Base-by-base conservation (phyloP, 495 filamentous ascomycete species). In the Podospora fimiseda region DNA sequence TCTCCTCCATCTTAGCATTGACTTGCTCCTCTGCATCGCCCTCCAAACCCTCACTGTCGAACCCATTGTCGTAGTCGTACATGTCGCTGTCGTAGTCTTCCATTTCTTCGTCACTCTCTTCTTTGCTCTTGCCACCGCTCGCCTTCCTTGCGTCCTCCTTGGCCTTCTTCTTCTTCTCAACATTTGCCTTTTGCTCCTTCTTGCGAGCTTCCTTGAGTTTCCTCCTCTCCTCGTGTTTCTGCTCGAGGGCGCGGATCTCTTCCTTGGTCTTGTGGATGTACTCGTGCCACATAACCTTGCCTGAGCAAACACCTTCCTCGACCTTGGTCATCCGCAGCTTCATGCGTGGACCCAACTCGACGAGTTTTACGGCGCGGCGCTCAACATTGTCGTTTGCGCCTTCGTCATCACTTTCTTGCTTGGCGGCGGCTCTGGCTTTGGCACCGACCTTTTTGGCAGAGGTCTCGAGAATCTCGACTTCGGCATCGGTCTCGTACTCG, bases 271-370 rank as follows among this genome's bases (percentile, higher is more conserved):
- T 99, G 60, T 79, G 78, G 50, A 96, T 79, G 60, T 85, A 93
- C 61, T 96, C 90, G 70, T 99, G 94, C 93, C 94, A 97, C 86
- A 99, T 87, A 30, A 96, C 79, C 70, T 89, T 91, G 37, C 93
- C 93, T 27, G 81, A 79, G 62, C 90, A 96, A 11, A 97, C 67
- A 14, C 90, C 94, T 56, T 97, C 94, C 65, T 99, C 93, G 9
- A 99, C 91, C 71, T 99, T 97, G 48, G 86, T 85, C 80, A 99
- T 78, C 39, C 92, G 81, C 27, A 99, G 70, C 59, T 80, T 85
- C 85, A 99, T 81, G 48, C 93, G 84, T 2, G 93, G 93, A 0
- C 93, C 93, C 8, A 97, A 73, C 67, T 99, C 93, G 2, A 94
- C 83, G 20, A 97, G 72, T 64, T 93, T 96, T 8, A 99, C 87